Evolutionary conservation across 352 stramenopile genomes (phyloP).

Genomic region (Globisporangium nodosum): DNA sequence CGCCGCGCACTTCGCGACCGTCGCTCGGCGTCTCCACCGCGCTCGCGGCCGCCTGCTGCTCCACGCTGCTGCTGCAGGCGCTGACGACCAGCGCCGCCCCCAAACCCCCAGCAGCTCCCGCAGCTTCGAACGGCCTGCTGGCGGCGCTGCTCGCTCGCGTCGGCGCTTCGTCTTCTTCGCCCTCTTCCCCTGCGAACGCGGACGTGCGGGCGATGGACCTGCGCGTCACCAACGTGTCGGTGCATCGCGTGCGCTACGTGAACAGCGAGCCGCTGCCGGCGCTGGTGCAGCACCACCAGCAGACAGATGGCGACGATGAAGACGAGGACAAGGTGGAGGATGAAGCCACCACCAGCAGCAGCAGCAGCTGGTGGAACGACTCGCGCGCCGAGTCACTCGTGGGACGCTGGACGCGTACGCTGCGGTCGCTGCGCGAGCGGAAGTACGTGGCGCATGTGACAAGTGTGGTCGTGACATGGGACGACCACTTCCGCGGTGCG

Average conservation of each 20-base stretch:
- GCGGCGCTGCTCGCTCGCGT: constrained; percentile 6
- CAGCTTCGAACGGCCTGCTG: not conserved
- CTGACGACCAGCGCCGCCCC: constrained; percentile 1
- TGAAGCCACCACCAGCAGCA: not conserved
- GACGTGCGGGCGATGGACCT: constrained; percentile 27
- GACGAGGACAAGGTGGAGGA: not conserved
- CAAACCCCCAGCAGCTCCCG: not conserved
- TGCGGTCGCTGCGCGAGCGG: constrained; percentile 8
- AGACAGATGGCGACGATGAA: constrained; percentile 1
- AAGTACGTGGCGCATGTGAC: constrained; percentile 20
- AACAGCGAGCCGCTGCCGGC: not conserved
- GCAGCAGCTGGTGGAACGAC: constrained; percentile 6
- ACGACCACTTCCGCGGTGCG: constrained; percentile 39
- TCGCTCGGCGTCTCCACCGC: constrained; percentile 8
- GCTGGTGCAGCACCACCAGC: not conserved
- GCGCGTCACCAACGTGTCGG: constrained; percentile 47
- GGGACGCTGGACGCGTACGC: constrained; percentile 7
- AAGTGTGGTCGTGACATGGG: constrained; percentile 62
- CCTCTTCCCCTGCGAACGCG: constrained; percentile 9
- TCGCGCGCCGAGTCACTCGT: constrained; percentile 13
- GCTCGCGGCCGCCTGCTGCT: constrained; percentile 14
- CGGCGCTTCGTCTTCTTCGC: constrained; percentile 7
- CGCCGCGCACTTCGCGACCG: not conserved
- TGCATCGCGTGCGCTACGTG: constrained; percentile 55
- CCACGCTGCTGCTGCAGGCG: constrained; percentile 14